Evolutionary conservation across 108 stramenopile species (phyloP).

Genomic region (Fistulifera pelliculosa): DNA sequence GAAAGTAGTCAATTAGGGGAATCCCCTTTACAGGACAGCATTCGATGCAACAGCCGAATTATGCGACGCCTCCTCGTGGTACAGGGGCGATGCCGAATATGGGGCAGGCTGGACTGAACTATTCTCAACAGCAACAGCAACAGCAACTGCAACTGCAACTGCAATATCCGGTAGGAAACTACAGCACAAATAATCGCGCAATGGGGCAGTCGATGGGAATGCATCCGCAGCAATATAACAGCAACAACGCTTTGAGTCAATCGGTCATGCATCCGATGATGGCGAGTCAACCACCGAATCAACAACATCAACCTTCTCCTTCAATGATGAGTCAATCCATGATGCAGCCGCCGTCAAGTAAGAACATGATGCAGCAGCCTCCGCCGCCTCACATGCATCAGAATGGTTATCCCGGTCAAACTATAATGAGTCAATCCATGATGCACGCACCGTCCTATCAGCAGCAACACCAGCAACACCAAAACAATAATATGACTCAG

Average conservation of each 20-base stretch:
- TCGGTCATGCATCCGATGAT: constrained; percentile 3
- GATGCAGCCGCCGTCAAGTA: too few species aligned
- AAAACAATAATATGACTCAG: too few species aligned
- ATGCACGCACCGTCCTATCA: too few species aligned
- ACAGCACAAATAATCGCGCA: constrained; percentile 7
- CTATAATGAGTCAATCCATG: neutral
- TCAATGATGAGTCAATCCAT: too few species aligned
- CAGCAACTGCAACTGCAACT: too few species aligned
- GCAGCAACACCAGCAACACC: neutral
- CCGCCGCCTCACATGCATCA: neutral
- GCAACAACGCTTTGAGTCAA: constrained; percentile 2
- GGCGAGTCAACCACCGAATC: neutral
- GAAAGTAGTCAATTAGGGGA: constrained; percentile 15
- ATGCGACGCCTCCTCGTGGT: constrained; percentile 20
- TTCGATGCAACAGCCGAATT: too few species aligned
- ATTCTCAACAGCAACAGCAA: constrained; percentile 12
- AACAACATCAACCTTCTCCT: constrained; percentile 5
- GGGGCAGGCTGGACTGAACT: constrained; percentile 22
- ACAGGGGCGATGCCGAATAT: too few species aligned
- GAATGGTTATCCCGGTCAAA: constrained; percentile 8
- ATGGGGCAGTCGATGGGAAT: constrained; percentile 9
- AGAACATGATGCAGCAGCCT: too few species aligned
- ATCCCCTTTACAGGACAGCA: constrained; percentile 20
- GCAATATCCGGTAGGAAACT: constrained; percentile 5
- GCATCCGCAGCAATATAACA: too few species aligned